Conservation (phyloP, 73 alveolate genomes). For the Uronychia setigera region DNA sequence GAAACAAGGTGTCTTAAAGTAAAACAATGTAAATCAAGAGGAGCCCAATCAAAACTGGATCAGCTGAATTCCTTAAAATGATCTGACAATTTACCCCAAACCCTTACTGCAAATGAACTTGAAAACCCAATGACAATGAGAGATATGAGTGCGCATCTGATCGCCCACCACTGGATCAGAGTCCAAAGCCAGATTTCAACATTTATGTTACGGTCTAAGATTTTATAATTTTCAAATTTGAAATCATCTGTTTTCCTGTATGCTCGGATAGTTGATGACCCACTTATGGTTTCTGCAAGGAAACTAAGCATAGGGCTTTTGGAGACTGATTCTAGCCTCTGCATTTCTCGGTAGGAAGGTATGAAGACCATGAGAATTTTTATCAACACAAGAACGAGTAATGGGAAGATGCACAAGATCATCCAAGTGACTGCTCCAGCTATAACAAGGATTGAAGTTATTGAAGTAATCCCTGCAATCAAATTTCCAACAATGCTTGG, state of each 20-base stretch:
- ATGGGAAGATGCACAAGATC: not conserved
- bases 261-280: constrained; percentile 91
- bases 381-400: not conserved
- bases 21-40: not conserved
- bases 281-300: constrained; percentile 84
- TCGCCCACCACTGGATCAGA: constrained; percentile 30
- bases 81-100: not conserved
- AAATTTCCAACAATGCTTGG: not conserved
- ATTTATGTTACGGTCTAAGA: constrained; percentile 30
- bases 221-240: constrained; percentile 15
- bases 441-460: not conserved
- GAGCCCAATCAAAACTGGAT: constrained; percentile 27
- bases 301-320: constrained; percentile 83
- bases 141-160: constrained; percentile 34
- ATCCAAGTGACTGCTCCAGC: not conserved
- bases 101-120: constrained; percentile 22
- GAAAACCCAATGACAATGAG: not conserved
- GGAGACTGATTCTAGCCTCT: not conserved
- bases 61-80: not conserved
- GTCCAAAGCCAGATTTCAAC: constrained; percentile 12
- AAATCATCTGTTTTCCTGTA: constrained; percentile 65
- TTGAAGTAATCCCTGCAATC: not conserved
- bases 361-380: not conserved
- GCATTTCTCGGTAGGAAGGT: not conserved
- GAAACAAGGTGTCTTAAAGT: not conserved